Base-by-base conservation (phyloP, 2,329 filamentous ascomycete species). In the Cladosporium sp. region DNA sequence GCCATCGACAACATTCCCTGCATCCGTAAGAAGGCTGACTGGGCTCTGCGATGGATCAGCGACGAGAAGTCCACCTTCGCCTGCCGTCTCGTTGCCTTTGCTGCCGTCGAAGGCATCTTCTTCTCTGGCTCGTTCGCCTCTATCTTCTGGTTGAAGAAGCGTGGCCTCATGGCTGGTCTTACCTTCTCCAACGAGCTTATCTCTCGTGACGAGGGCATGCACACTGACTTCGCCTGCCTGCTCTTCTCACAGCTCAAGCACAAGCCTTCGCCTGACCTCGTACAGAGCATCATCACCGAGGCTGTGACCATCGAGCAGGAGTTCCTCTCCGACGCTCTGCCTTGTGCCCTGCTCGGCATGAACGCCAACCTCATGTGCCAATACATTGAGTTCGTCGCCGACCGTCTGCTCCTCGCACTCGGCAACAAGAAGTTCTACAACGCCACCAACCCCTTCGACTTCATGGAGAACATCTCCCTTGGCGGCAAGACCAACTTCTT, bases 71-170 rank as follows among this genome's bases (percentile, higher is more conserved):
- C 93, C 5, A 96, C 93, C 70, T 99, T 98, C 74, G 95, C 92
- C 68, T 92, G 94, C 83, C 93, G 95, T 74, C 89, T 99, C 21
- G 90, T 99, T 69, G 95, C 95, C 71, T 99, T 99, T 75, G 95
- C 95, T 70, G 95, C 95, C 53, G 93, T 99, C 64, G 95, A 99
- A 84, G 95, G 95, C 78, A 99, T 99, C 84, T 99, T 99, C 89
- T 99, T 99, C 89, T 95, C 91, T 73, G 95, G 95, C 70, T 96
- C 95, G 28, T 99, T 99, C 76, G 95, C 95, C 4, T 96, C 95
- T 72, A 98, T 99, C 83, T 99, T 99, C 87, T 99, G 95, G 95
- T 86, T 99, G 77, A 99, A 98, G 91, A 99, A 99, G 90, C 95
- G 96, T 80, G 95, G 95, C 73, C 89, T 99, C 72, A 99, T 99